A percentile compares a stretch with the other conserved stretches of the same genome.
phyloP scores from a whole-genome alignment of 2,329 filamentous ascomycete genomes.

The Graphilbum fragrans region DNA sequence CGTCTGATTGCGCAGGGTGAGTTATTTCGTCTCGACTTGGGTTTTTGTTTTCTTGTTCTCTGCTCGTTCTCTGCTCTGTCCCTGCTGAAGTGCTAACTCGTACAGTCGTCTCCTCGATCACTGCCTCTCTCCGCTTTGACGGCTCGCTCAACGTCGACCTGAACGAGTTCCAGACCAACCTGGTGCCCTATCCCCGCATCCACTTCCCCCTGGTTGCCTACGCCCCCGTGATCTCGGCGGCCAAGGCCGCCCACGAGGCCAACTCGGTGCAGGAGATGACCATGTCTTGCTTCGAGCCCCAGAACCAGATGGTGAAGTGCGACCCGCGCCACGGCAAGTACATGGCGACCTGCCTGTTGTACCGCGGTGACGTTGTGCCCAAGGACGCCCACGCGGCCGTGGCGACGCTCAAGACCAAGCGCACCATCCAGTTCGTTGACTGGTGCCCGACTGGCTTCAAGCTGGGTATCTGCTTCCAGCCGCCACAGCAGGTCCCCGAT shows the following conservation, averaged over 20 bases:
- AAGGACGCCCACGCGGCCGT: conserved; percentile 90
- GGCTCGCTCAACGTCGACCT: conserved; percentile 98
- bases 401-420: conserved; percentile 96
- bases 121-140: conserved; percentile 94
- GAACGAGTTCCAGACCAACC: conserved; percentile 99
- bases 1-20: conserved; percentile 91
- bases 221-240: conserved; percentile 83
- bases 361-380: conserved; percentile 95
- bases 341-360: conserved; percentile 97
- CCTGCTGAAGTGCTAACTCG: conserved; percentile 13
- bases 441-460: conserved; percentile 99
- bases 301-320: conserved; percentile 99
- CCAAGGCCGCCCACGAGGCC: conserved; percentile 94
- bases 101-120: conserved; percentile 92
- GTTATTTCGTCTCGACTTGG: conserved; percentile 6
- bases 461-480: conserved; percentile 99
- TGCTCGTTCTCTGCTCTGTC: not conserved
- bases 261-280: conserved; percentile 98
- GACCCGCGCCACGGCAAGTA: conserved; percentile 98
- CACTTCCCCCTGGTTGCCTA: conserved; percentile 99
- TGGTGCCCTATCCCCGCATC: conserved; percentile 97
- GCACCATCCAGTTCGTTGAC: conserved; percentile 97
- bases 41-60: not conserved
- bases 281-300: conserved; percentile 97
- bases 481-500: conserved; percentile 55